Conservation (phyloP, 148 eudicot species). For the Heliosperma pusillum region DNA sequence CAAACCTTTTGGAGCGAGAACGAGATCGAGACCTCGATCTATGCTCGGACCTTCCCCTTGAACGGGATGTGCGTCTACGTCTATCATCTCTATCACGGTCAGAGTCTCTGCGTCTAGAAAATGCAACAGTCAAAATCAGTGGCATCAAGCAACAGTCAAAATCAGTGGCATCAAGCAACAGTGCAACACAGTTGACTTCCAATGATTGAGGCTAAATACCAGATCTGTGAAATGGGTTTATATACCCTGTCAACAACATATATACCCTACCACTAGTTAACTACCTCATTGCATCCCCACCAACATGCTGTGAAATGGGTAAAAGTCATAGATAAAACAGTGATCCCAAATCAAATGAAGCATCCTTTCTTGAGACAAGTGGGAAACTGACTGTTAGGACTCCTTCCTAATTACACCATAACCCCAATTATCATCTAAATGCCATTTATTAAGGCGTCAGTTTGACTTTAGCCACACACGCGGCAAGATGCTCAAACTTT, state of each 20-base stretch:
- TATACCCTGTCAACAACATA: neutral
- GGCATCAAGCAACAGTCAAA: slow-evolving; percentile 9
- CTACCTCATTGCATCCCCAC: neutral
- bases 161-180: neutral
- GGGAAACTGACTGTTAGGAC: neutral
- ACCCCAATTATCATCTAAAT: neutral
- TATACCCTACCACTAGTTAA: neutral
- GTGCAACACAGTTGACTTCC: neutral
- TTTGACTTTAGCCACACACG: neutral
- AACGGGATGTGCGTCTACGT: slow-evolving; percentile 52
- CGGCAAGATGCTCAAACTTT: neutral
- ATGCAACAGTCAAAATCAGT: slow-evolving; percentile 3
- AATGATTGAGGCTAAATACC: no score
- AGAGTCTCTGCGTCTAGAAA: slow-evolving; percentile 66
- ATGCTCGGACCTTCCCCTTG: slow-evolving; percentile 65
- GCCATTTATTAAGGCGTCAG: no score
- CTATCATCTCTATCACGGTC: slow-evolving; percentile 75
- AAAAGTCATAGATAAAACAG: neutral
- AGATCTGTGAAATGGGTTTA: neutral
- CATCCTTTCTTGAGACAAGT: neutral
- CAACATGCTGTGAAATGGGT: neutral
- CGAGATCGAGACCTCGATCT: slow-evolving; percentile 61
- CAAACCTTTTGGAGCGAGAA: slow-evolving; percentile 81
- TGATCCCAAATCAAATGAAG: neutral
- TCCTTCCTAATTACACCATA: neutral